phyloP scores from a whole-genome alignment of 2,329 filamentous ascomycete species.

The Ophiostoma sp. region DNA sequence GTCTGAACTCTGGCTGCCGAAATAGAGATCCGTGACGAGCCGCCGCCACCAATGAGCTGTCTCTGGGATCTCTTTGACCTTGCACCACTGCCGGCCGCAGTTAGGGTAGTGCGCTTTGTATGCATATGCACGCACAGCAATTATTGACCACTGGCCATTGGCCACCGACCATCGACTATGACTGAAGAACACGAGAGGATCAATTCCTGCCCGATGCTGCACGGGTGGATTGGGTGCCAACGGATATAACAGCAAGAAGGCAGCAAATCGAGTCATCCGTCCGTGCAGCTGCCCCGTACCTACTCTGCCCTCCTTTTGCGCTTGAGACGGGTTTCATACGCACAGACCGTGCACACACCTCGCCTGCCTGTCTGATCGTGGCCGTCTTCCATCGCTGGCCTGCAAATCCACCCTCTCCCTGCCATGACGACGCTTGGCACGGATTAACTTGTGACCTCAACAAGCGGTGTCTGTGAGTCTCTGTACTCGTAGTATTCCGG shows the following conservation, averaged over 20 bases:
- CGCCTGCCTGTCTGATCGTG: not conserved
- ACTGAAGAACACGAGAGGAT: not conserved
- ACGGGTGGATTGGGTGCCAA: constrained; percentile 4
- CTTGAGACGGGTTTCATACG: not conserved
- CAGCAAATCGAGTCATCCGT: not conserved
- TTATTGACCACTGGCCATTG: not conserved
- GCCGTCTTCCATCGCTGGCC: not conserved
- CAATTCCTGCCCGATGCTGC: constrained; percentile 5
- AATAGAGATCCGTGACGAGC: too few species aligned
- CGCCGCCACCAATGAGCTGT: too few species aligned
- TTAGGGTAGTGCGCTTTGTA: too few species aligned
- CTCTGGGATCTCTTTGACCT: too few species aligned
- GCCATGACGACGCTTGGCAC: not conserved
- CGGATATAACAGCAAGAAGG: not conserved
- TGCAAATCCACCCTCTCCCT: not conserved
- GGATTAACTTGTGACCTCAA: not conserved
- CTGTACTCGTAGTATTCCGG: not conserved
- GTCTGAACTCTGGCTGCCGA: too few species aligned
- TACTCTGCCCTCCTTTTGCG: too few species aligned
- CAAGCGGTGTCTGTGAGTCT: not conserved
- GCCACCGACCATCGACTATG: not conserved
- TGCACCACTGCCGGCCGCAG: too few species aligned
- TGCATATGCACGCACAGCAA: too few species aligned
- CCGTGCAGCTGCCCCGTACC: too few species aligned
- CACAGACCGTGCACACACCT: constrained; percentile 11